Evolutionary conservation across 441 rosid species (phyloP), one percentile per base, ranked within the genome.

Genomic region (Dalechampia spathulata): DNA sequence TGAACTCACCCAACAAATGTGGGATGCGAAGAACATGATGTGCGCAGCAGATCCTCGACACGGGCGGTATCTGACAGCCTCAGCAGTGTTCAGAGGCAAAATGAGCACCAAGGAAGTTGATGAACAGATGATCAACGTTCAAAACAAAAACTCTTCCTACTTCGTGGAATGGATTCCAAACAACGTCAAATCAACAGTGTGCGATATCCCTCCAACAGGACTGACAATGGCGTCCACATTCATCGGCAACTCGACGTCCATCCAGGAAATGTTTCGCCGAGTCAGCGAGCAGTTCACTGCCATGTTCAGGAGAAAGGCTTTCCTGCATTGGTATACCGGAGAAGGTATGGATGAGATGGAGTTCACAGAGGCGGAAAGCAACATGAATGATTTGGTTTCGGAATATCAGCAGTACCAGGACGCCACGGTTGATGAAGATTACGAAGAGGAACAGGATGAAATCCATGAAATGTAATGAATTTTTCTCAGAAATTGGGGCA

Each of bases 1-100:
- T 0, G 90, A 83, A 70, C 84, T 83, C 27, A 78, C 79, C 7
- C 83, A 80, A 37, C 89, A 83, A 71, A 83, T 83, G 89, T 83
- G 89, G 89, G 89, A 80, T 57, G 74, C 89, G 16, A 81, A 81
- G 72, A 81, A 78, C 66, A 81, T 81, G 87, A 78, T 81, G 83
- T 76, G 83, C 25, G 82, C 82, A 12, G 82, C 80, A 38, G 82
- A 78, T 64, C 82, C 83, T 0, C 77, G 80, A 34, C 84, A 76
- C 7, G 84, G 84, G 0, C 75, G 77, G 2, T 82, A 82, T 64
- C 61, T 78, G 60, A 82, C 87, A 7, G 84, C 84, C 34, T 78
- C 83, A 2, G 83, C 82, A 10, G 62, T 78, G 80, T 78, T 78
- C 63, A 75, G 83, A 42, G 87, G 87, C 2, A 82, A 82, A 68